These are phyloP conservation scores for Colletotrichum caudatum DNA, from an alignment of 2,329 filamentous ascomycete species.

Conservation along the genomic window DNA sequence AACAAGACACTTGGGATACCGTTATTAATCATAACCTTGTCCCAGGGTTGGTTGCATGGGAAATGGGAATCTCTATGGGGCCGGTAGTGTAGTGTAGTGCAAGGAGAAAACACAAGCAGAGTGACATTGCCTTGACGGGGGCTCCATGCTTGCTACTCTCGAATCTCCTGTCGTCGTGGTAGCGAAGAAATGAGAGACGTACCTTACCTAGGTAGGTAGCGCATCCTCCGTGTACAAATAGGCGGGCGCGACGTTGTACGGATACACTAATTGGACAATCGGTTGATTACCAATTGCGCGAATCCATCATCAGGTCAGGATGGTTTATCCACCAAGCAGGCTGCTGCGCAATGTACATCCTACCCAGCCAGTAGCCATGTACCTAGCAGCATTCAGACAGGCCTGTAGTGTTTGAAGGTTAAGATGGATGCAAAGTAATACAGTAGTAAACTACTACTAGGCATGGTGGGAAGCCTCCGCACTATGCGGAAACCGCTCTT, in stretches of 20 bases:
- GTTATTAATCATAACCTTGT: not conserved
- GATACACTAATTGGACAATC: not conserved
- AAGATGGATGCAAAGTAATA: not conserved
- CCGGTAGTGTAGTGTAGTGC: not conserved
- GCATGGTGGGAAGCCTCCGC: not conserved
- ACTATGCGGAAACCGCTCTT: constrained; percentile 2
- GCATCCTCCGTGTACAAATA: too few relatives aligned
- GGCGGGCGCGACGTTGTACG: not conserved
- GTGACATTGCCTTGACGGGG: not conserved
- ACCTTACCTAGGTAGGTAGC: too few relatives aligned
- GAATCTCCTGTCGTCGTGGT: constrained; percentile 35
- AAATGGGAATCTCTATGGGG: constrained; percentile 26
- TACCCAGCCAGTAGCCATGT: not conserved
- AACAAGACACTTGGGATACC: not conserved
- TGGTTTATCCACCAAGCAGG: constrained; percentile 18
- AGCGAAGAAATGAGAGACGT: constrained; percentile 28
- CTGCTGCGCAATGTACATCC: constrained; percentile 8
- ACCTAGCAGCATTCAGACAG: not conserved
- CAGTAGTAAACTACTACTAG: too few relatives aligned
- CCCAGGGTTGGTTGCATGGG: constrained; percentile 11
- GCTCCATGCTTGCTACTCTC: constrained; percentile 9
- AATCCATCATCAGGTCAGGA: constrained; percentile 13
- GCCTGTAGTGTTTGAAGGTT: not conserved
- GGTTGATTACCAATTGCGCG: constrained; percentile 36
- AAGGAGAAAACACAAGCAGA: constrained; percentile 18